Conservation (phyloP, 2,329 filamentous ascomycete genomes). For the Aaosphaeria pasadenensis region DNA sequence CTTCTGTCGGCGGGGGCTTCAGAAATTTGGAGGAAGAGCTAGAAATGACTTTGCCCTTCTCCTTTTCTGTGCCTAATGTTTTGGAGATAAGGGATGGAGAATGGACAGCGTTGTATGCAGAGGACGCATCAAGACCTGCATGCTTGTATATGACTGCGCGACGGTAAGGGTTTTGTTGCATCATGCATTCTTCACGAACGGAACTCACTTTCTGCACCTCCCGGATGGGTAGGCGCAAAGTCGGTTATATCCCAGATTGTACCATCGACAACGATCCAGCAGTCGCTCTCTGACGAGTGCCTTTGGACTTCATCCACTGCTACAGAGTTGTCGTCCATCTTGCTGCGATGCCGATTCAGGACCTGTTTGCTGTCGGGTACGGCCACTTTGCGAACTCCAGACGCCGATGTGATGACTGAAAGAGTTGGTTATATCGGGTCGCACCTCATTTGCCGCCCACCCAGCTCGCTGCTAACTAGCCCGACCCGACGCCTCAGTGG, state of each 20-base stretch:
- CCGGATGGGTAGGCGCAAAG: constrained; percentile 59
- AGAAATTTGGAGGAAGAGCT: background rate
- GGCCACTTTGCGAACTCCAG: too few species aligned
- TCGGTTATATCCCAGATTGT: constrained; percentile 64
- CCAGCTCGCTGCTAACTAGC: too few species aligned
- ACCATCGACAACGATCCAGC: constrained; percentile 64
- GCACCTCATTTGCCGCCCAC: too few species aligned
- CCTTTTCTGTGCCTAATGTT: constrained; percentile 32
- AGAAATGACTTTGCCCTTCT: constrained; percentile 16
- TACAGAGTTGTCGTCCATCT: background rate
- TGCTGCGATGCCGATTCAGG: too few species aligned
- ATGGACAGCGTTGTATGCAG: constrained; percentile 52
- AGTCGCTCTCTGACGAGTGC: constrained; percentile 14
- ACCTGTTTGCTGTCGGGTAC: too few species aligned
- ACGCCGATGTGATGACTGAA: too few species aligned
- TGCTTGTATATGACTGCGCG: constrained; percentile 14
- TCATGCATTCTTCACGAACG: background rate
- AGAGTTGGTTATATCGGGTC: too few species aligned
- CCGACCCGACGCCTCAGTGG: too few species aligned
- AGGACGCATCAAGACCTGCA: constrained; percentile 17
- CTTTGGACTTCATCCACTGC: constrained; percentile 13
- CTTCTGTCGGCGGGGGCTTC: constrained; percentile 7
- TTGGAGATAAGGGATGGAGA: constrained; percentile 36
- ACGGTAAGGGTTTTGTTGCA: background rate
- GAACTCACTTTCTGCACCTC: constrained; percentile 40